Conservation (phyloP, 495 filamentous ascomycete species). For the Aspergillus campestris region DNA sequence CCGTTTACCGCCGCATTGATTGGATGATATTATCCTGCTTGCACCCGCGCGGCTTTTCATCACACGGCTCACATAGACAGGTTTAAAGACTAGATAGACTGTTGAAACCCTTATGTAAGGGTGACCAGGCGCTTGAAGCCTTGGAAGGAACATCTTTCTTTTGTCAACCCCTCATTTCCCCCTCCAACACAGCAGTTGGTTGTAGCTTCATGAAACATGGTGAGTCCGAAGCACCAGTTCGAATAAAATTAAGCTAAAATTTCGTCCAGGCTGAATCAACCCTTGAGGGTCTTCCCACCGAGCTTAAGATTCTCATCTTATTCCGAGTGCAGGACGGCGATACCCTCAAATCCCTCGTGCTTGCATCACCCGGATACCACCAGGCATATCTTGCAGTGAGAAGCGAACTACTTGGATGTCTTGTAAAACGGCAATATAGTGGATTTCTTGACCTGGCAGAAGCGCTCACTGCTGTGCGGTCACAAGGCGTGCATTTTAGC, state of each 20-base stretch:
- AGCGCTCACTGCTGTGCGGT: slow-evolving; percentile 12
- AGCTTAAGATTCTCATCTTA: slow-evolving; percentile 16
- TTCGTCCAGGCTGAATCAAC: slow-evolving; percentile 8
- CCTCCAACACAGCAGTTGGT: slow-evolving; percentile 1
- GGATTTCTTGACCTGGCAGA: slow-evolving; percentile 8
- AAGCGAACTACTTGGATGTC: slow-evolving; percentile 4
- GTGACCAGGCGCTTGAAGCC: background rate
- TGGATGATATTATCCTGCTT: background rate
- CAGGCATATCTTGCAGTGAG: slow-evolving; percentile 12
- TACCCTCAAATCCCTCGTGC: slow-evolving; percentile 13
- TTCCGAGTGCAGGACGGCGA: slow-evolving; percentile 3
- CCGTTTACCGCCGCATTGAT: too few species aligned
- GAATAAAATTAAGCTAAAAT: background rate
- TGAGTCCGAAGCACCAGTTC: background rate
- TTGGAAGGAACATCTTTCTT: background rate
- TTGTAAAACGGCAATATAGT: slow-evolving; percentile 7
- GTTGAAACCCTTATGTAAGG: background rate
- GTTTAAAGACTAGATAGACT: background rate
- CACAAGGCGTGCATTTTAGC: slow-evolving; percentile 2
- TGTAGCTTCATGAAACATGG: slow-evolving; percentile 1
- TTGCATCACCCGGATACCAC: slow-evolving; percentile 13
- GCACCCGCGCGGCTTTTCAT: background rate
- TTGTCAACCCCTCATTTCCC: slow-evolving; percentile 1
- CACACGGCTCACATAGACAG: background rate
- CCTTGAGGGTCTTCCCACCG: slow-evolving; percentile 15